These are phyloP conservation scores for Rhytidiadelphus loreus DNA, from an alignment of 225 moss, liverwort and hornwort species.

Conservation along the genomic window DNA sequence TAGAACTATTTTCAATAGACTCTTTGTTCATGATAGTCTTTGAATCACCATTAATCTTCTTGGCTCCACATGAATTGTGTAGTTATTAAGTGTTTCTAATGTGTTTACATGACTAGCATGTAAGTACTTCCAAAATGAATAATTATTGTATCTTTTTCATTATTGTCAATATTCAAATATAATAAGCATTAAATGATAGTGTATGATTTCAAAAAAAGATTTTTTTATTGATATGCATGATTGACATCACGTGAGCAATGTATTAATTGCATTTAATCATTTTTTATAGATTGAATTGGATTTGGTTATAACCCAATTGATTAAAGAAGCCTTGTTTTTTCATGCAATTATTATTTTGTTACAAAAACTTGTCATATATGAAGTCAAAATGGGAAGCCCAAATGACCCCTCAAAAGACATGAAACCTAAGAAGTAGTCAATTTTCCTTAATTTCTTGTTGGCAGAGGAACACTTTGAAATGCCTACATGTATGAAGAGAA, in stretches of 20 bases:
- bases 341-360: neutral
- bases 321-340: neutral
- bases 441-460: neutral
- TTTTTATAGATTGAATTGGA: neutral
- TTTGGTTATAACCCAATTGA: neutral
- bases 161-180: neutral
- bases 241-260: rapidly evolving
- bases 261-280: neutral
- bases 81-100: neutral
- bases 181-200: neutral
- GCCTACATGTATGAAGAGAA: neutral
- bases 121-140: neutral
- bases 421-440: rapidly evolving
- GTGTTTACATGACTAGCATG: neutral
- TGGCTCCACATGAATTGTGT: neutral
- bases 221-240: neutral
- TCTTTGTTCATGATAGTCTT: neutral
- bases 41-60: neutral
- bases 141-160: neutral
- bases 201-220: neutral
- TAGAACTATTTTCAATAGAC: neutral
- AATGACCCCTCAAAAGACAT: rapidly evolving
- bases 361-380: neutral
- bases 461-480: neutral
- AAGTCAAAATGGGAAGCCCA: neutral